Evolutionary conservation across 371 early-diverging fungal species (phyloP).

Genomic region (Zancudomyces culisetae): DNA sequence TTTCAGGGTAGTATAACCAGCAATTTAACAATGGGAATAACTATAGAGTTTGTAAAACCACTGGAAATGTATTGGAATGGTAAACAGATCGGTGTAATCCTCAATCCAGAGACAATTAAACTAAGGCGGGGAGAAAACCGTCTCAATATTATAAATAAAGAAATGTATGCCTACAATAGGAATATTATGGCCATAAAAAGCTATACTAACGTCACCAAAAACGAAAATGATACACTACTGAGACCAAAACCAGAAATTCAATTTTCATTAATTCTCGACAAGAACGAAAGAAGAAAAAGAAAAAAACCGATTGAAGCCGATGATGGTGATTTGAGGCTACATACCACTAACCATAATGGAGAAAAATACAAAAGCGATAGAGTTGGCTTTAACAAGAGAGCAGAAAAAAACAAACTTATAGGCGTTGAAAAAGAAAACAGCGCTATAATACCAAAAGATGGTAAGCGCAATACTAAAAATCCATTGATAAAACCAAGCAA

Average conservation of each 20-base stretch:
- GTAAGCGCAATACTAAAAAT: background rate
- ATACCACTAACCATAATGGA: background rate
- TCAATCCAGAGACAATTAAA: background rate
- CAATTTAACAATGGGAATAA: background rate
- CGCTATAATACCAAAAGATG: background rate
- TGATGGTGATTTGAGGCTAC: background rate
- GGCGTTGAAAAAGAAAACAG: background rate
- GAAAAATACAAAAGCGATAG: background rate
- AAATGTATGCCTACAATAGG: background rate
- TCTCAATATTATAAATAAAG: background rate
- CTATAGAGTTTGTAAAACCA: background rate
- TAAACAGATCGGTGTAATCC: background rate
- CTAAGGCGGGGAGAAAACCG: background rate
- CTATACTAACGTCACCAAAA: background rate
- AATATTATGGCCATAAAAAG: background rate
- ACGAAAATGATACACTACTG: background rate
- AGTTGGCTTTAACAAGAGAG: background rate
- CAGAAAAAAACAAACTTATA: background rate
- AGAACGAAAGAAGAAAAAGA: background rate
- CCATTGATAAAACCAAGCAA: background rate
- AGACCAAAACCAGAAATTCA: background rate
- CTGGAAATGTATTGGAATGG: slow-evolving; percentile 2
- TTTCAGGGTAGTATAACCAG: background rate
- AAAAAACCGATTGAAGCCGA: no score
- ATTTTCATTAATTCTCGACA: background rate